Evolutionary conservation across 106 monocot genomes (phyloP), one percentile per base, ranked within the genome.

Genomic region (Ottelia alismoides): DNA sequence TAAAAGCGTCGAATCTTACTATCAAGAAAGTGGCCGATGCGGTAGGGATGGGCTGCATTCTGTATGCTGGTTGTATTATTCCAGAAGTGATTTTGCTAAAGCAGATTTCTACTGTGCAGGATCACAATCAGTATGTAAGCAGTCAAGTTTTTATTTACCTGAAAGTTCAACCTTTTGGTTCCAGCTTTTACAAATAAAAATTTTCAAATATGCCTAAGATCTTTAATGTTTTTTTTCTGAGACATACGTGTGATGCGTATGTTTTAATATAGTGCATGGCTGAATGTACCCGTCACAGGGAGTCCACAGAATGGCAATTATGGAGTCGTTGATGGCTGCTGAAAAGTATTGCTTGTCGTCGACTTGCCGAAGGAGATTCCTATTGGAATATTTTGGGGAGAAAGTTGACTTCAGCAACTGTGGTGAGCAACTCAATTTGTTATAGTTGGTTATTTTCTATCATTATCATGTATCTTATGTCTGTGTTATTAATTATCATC

Each of bases 11-110:
- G 98, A 98, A 57, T 77, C 89, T 35, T 98, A 98, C 65, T 90
- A 98, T 57, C 98, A 98, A 56, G 98, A 90, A 78, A 98, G 98
- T 72, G 98, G 98, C 32, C 76, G 98, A 24, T 98, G 98, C 61
- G 98, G 98, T 31, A 78, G 98, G 72, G 98, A 98, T 73, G 98
- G 98, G 1, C 68, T 98, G 66, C 55, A 74, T 51, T 98, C 98
- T 28, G 57, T 85, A 26, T 98, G 98, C 47, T 90, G 82, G 85
- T 51, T 98, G 59, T 98, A 90, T 70, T 98, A 98, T 68, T 79
- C 82, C 44, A 73, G 98, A 68, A 77, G 78, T 61, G 90, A 98
- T 69, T 90, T 98, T 82, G 67, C 43, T 31, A 98, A 90, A 82
- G 85, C 82, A 56, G 89, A 98, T 55, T 98, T 85, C 70, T 98